These are phyloP conservation scores for Guyanaporus albipodus DNA, from an alignment of 768 basidiomycete species.

Conservation along the genomic window DNA sequence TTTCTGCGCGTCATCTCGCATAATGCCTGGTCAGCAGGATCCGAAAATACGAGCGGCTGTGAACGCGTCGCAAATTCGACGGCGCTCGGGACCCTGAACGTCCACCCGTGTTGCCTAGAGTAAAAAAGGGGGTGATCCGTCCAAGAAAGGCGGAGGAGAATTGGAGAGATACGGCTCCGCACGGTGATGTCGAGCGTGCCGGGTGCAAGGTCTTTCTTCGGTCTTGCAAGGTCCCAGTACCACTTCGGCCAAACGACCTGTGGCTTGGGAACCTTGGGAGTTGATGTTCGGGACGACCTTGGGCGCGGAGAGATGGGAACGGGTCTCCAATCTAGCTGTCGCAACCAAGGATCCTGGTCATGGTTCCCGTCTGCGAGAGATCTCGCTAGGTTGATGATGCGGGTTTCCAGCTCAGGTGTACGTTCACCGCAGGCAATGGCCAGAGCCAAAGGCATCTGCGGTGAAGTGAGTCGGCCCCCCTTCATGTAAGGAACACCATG, in stretches of 20 bases:
- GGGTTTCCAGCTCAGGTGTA: slow-evolving; percentile 30
- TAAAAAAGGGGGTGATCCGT: slow-evolving; percentile 78
- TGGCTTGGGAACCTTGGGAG: slow-evolving; percentile 30
- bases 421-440: slow-evolving; percentile 44
- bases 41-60: slow-evolving; percentile 52
- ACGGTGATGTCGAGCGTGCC: slow-evolving; percentile 84
- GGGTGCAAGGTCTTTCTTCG: slow-evolving; percentile 59
- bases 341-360: slow-evolving; percentile 50
- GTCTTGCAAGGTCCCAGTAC: slow-evolving; percentile 88
- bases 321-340: slow-evolving; percentile 65
- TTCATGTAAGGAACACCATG: slow-evolving; percentile 47
- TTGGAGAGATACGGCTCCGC: slow-evolving; percentile 75
- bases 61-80: slow-evolving; percentile 44
- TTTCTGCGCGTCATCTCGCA: slow-evolving; percentile 42
- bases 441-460: slow-evolving; percentile 42
- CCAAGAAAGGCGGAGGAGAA: slow-evolving; percentile 88
- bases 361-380: slow-evolving; percentile 24
- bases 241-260: slow-evolving; percentile 87
- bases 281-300: background rate
- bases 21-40: slow-evolving; percentile 58
- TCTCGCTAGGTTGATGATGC: slow-evolving; percentile 42
- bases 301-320: slow-evolving; percentile 13
- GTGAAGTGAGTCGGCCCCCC: slow-evolving; percentile 39
- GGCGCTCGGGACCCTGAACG: slow-evolving; percentile 66
- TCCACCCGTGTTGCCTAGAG: slow-evolving; percentile 89